phyloP scores from a whole-genome alignment of 306 rosid genomes.

The Hippophae rhamnoides region DNA sequence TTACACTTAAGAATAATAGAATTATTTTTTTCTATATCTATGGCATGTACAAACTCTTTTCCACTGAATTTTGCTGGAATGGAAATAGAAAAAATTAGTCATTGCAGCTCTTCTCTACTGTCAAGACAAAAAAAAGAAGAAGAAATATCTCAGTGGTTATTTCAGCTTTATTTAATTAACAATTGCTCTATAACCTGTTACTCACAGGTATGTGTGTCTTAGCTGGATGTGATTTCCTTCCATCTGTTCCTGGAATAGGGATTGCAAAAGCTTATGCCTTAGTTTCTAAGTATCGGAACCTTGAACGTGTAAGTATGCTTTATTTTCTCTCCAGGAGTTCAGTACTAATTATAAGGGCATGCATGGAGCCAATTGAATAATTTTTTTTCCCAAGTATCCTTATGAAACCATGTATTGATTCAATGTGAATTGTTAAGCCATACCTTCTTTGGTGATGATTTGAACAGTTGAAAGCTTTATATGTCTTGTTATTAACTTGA shows the following conservation, averaged over 20 bases:
- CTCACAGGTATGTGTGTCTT: conserved; percentile 81
- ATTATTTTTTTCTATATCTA: no score
- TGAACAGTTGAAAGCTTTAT: no score
- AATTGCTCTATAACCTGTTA: conserved; percentile 1
- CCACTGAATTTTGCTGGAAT: no score
- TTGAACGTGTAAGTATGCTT: conserved; percentile 68
- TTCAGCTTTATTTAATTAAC: not conserved
- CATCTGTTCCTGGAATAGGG: conserved; percentile 95
- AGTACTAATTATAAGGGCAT: not conserved
- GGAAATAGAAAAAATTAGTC: no score
- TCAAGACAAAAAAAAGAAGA: not conserved
- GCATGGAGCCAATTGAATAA: not conserved
- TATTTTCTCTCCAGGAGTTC: not conserved
- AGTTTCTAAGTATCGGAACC: conserved; percentile 67
- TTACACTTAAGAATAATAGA: no score
- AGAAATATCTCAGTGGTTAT: not conserved
- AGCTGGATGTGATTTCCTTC: conserved; percentile 96
- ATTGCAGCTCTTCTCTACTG: no score
- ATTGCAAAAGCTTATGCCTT: conserved; percentile 72
- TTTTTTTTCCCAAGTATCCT: not conserved
- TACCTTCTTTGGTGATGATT: no score
- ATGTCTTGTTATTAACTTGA: no score
- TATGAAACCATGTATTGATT: not conserved
- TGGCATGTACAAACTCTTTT: no score
- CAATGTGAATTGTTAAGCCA: not conserved